These are phyloP conservation scores for Ophiosphaerella korrae DNA, from an alignment of 2,329 filamentous ascomycete species.

Conservation along the genomic window DNA sequence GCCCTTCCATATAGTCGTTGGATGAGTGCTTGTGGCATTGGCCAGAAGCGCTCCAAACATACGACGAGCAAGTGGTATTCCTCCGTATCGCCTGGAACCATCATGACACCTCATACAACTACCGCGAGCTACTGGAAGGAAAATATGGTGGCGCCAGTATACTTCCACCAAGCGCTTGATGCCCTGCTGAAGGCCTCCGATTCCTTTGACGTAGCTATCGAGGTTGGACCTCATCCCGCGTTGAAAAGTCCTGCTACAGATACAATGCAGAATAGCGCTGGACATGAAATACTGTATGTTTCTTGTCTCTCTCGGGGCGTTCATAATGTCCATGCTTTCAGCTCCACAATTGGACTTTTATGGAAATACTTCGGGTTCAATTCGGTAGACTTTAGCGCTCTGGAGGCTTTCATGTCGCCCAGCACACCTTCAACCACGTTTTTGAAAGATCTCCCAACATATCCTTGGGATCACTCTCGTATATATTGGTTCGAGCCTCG, in stretches of 20 bases:
- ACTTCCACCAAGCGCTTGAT: constrained; percentile 51
- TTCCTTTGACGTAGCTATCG: constrained; percentile 12
- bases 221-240: constrained; percentile 55
- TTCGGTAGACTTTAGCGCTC: too few relatives aligned
- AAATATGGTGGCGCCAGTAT: constrained; percentile 43
- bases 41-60: too few relatives aligned
- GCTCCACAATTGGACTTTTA: too few relatives aligned
- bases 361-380: too few relatives aligned
- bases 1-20: not conserved
- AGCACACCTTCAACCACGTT: too few relatives aligned
- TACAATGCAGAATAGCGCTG: constrained; percentile 28
- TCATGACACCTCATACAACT: not conserved
- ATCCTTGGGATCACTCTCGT: too few relatives aligned
- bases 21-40: not conserved
- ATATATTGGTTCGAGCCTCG: too few relatives aligned
- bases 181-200: constrained; percentile 3
- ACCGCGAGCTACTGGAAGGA: constrained; percentile 51
- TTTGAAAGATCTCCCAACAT: too few relatives aligned
- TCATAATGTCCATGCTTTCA: too few relatives aligned
- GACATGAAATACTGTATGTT: constrained; percentile 17
- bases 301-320: constrained; percentile 24
- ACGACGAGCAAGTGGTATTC: too few relatives aligned
- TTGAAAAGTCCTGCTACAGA: constrained; percentile 50
- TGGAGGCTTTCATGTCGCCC: too few relatives aligned
- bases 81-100: not conserved